Evolutionary conservation across 1,139 yeast genomes (phyloP).

Genomic region (Taphrina deformans): DNA sequence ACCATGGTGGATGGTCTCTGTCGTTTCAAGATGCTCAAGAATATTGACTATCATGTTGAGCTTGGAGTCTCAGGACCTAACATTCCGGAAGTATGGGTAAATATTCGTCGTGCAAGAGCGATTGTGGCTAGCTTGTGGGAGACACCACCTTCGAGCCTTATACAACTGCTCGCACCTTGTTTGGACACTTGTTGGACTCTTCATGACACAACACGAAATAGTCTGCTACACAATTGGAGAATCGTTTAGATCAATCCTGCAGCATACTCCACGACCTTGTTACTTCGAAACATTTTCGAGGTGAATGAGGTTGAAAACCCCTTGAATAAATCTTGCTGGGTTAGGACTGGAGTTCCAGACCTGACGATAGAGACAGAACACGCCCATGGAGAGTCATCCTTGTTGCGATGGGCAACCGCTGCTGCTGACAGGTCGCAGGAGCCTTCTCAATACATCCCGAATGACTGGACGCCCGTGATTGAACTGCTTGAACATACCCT

Average conservation of each 20-base stretch:
- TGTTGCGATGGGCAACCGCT: slow-evolving; percentile 1
- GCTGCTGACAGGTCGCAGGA: slow-evolving; percentile 12
- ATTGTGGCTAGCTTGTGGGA: slow-evolving; percentile 9
- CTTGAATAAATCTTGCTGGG: slow-evolving; percentile 7
- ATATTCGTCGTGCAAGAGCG: slow-evolving; percentile 2
- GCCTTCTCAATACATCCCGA: not conserved
- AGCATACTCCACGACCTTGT: slow-evolving; percentile 12
- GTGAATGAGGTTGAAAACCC: not conserved
- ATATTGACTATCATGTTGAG: slow-evolving; percentile 1
- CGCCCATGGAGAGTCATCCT: not conserved
- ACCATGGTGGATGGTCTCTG: slow-evolving; percentile 14
- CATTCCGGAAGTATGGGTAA: slow-evolving; percentile 17
- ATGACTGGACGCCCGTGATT: not conserved
- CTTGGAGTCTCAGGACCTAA: slow-evolving; percentile 19
- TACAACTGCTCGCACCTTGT: not conserved
- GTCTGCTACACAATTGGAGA: slow-evolving; percentile 23
- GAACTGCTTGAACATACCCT: not conserved
- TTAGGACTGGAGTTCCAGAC: slow-evolving; percentile 4
- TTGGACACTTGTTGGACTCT: slow-evolving; percentile 22
- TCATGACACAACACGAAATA: slow-evolving; percentile 10
- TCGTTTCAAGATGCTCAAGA: not conserved
- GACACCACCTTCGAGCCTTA: not conserved
- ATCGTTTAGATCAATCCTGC: not conserved
- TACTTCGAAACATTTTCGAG: slow-evolving; percentile 6
- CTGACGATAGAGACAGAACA: not conserved